A percentile compares a stretch with the other conserved stretches of the same genome.
phyloP scores from a whole-genome alignment of 1,284 basidiomycete species.

The Stereum hirsutum region DNA sequence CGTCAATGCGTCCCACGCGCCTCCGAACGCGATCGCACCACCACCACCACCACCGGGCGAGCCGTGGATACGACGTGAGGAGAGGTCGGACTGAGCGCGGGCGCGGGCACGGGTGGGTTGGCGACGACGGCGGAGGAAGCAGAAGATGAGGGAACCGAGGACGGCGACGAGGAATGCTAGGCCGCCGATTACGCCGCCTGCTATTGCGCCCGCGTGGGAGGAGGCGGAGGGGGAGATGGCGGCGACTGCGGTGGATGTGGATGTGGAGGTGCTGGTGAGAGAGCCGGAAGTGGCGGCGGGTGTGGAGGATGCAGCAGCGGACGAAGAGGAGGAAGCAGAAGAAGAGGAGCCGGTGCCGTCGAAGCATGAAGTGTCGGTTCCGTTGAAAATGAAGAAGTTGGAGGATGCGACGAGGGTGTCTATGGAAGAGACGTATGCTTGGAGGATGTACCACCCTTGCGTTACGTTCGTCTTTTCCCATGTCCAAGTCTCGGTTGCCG shows the following conservation, averaged over 20 bases:
- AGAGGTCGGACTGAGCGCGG: neutral
- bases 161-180: conserved; percentile 16
- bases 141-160: conserved; percentile 13
- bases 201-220: conserved; percentile 22
- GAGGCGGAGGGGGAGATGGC: conserved; percentile 8
- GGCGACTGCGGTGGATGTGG: conserved; percentile 6
- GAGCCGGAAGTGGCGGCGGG: no score
- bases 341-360: conserved; percentile 5
- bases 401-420: conserved; percentile 7
- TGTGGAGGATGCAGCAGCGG: conserved; percentile 8
- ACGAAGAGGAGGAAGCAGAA: conserved; percentile 6
- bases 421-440: conserved; percentile 8
- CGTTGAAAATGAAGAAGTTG: conserved; percentile 14
- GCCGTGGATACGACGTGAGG: no score
- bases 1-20: no score
- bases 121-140: conserved; percentile 14
- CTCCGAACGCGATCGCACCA: no score
- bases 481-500: conserved; percentile 6
- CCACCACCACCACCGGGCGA: no score
- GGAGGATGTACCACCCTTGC: conserved; percentile 16
- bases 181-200: conserved; percentile 26
- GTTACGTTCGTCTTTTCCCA: conserved; percentile 18
- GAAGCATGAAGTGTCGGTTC: conserved; percentile 13
- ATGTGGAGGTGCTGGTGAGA: neutral
- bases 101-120: neutral